Base-by-base conservation (phyloP, 352 stramenopile species). In the Globisporangium alternatum region DNA sequence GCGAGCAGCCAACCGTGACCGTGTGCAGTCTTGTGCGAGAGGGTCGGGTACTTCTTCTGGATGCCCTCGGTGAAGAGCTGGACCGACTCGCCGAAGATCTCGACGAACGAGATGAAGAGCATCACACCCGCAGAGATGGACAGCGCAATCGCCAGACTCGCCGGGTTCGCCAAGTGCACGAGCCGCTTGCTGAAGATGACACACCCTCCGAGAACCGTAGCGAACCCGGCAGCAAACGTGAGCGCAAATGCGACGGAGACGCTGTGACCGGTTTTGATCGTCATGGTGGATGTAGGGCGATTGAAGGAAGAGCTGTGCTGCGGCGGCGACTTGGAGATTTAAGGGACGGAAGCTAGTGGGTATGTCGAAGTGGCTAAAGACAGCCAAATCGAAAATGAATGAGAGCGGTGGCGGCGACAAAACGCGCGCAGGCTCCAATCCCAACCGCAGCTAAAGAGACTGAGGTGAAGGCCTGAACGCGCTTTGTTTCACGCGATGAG, bases 131-230 rank as follows among this genome's bases (percentile, higher is more conserved):
- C 83, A 5, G 81, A 85, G 53, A 94, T 66, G 30, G 70, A 77
- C 84, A 70, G 97, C 54, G 41, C 96, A 86, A 80, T 97, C 80
- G 51, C 90, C 84, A 80, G 97, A 90, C 68, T 75, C 2, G 47
- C 33, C 7, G 68, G 61, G 56, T 83, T 83, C 22, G 70, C 74
- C n/a, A 81, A 31, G 49, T 74, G 71, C 45, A 88, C 71, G 35
- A 80, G 61, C 17, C 58, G 35, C 22, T 72, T 67, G 58, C 61
- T 78, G 52, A 85, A 86, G 45, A 88, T 72, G 56, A 86, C 59
- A n/a, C 65, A 58, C 5, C 70, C 77, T n/a, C 75, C 79, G 9
- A 88, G 31, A 30, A 74, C 61, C 0, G 80, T 86, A 0, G 78
- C 74, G n/a, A 84, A 68, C 3, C 76, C 76, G 1, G 80, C 71